Base-by-base conservation (phyloP, 805 yeast species). In the Candida namnaoensis region DNA sequence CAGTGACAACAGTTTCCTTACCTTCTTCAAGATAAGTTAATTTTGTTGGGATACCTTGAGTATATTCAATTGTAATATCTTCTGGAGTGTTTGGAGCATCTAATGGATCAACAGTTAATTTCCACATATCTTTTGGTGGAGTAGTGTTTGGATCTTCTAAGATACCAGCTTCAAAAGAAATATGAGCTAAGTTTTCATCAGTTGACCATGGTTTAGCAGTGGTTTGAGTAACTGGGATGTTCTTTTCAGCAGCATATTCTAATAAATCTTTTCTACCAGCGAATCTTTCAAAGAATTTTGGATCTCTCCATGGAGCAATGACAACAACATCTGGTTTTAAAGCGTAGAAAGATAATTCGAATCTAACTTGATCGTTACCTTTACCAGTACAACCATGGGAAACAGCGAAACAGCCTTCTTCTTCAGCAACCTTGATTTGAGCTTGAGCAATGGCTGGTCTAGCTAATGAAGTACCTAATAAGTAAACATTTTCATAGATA, bases 71-170 rank as follows among this genome's bases (percentile, higher is more conserved):
- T 23, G 84, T 68, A 66, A 93, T 80, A 62, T 82, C 83, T 74
- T 93, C 97, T 57, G 98, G 98, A 39, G 71, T 70, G 47, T 86
- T 80, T 58, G 99, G 99, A 43, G 99, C 98, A 60, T 91, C 97
- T 35, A 71, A 62, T 57, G 99, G 98, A 68, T 91, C 99, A 46
- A 84, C 87, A 36, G 96, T 93, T 64, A 93, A 79, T 72, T 93
- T 93, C 99, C 99, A 93, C 99, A 93, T 93, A 66, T 93, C 99
- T 74, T 90, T 91, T 69, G 99, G 99, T 50, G 99, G 99, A 41
- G 99, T 93, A 55, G 91, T 81, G 66, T 93, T 86, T 61, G 99
- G 99, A 71, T 93, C 96, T 72, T 93, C 99, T 60, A 93, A 79
- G 54, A 93, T 93, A 69, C 99, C 99, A 50, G 99, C 99, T 75